phyloP scores from a whole-genome alignment of 352 stramenopile genomes.

The Pythium dissotocum region DNA sequence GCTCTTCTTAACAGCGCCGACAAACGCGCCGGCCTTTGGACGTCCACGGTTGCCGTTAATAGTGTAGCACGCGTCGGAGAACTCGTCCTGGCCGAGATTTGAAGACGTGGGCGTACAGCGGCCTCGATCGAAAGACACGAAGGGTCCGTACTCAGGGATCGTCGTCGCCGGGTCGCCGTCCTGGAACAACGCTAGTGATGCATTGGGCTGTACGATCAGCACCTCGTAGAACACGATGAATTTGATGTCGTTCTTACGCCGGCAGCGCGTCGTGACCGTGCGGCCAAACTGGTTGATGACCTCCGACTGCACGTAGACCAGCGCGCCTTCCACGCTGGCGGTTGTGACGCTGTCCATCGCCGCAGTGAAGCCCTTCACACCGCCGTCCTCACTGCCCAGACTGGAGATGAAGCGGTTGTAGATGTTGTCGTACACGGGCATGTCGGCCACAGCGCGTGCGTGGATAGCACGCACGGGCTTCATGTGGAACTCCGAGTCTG shows the following conservation, averaged over 20 bases:
- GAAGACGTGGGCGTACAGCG: constrained; percentile 47
- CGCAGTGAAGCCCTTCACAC: constrained; percentile 26
- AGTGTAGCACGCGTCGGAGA: constrained; percentile 57
- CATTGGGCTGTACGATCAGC: constrained; percentile 60
- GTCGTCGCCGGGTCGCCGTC: constrained; percentile 34
- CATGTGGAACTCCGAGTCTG: constrained; percentile 27
- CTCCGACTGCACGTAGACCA: constrained; percentile 35
- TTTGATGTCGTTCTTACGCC: constrained; percentile 55
- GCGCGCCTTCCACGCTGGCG: constrained; percentile 31
- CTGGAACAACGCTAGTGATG: constrained; percentile 59
- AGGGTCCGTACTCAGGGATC: constrained; percentile 55
- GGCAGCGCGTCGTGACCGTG: constrained; percentile 24
- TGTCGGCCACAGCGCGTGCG: constrained; percentile 23
- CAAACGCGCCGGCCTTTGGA: constrained; percentile 65
- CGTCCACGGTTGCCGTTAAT: constrained; percentile 66
- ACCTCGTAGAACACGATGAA: constrained; percentile 83
- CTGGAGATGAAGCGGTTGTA: constrained; percentile 28
- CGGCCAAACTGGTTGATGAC: constrained; percentile 30
- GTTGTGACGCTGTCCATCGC: constrained; percentile 39
- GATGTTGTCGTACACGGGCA: constrained; percentile 25
- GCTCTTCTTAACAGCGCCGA: constrained; percentile 44
- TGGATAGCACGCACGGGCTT: constrained; percentile 29
- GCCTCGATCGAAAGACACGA: constrained; percentile 67
- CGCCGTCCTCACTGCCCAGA: constrained; percentile 17
- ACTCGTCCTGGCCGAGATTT: constrained; percentile 23